phyloP scores from a whole-genome alignment of 2,329 filamentous ascomycete genomes.

The Fusarium veterinarium region DNA sequence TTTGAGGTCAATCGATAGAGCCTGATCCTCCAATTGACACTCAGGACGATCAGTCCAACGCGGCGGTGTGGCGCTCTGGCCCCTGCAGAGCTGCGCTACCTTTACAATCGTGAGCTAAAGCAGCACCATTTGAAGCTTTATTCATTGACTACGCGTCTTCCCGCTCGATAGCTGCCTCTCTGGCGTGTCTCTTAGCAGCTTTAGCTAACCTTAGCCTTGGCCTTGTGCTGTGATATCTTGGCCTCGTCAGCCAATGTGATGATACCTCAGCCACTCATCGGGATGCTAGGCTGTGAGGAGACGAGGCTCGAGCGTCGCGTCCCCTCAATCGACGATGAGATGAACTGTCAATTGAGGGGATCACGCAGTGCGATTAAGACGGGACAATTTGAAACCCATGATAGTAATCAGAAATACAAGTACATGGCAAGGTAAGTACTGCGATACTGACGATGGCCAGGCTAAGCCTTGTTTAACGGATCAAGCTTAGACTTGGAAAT shows the following conservation, averaged over 20 bases:
- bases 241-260: constrained; percentile 12
- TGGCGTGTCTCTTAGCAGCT: constrained; percentile 16
- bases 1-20: constrained; percentile 9
- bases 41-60: background rate
- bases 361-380: constrained; percentile 13
- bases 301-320: constrained; percentile 4
- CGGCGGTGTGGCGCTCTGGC: constrained; percentile 24
- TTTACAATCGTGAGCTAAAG: constrained; percentile 15
- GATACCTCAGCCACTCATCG: background rate
- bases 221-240: constrained; percentile 4
- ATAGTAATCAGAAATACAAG: constrained; percentile 9
- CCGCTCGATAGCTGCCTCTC: constrained; percentile 27
- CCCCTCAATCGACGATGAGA: constrained; percentile 30
- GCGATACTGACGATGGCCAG: background rate
- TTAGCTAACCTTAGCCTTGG: constrained; percentile 6
- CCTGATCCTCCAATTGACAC: constrained; percentile 17
- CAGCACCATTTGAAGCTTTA: constrained; percentile 17
- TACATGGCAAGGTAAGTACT: background rate
- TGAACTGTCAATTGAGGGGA: constrained; percentile 2
- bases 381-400: background rate
- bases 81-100: constrained; percentile 35
- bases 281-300: constrained; percentile 11
- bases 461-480: constrained; percentile 25
- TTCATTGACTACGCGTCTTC: constrained; percentile 26
- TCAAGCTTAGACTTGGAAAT: constrained; percentile 19